Base-by-base conservation (phyloP, 306 rosid genomes). In the Hippophae tibetana region DNA sequence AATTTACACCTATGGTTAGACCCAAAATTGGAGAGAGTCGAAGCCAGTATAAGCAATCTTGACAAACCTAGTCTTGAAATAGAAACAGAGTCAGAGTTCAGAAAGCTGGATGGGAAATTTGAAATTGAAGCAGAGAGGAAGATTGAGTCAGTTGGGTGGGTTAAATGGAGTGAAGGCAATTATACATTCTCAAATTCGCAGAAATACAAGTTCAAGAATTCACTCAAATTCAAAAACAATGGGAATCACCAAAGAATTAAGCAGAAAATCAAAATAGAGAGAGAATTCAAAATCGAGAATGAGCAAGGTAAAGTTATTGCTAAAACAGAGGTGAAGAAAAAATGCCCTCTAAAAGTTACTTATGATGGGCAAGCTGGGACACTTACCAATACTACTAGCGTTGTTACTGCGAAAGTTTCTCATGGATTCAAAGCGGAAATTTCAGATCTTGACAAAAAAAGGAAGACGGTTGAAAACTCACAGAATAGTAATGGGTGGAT, bases 1-100 rank as follows among this genome's bases (percentile, higher is more conserved):
- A 89, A 89, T 76, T 57, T 89, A 53, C 97, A 89, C 68, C 74
- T 89, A n/a, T 89, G 97, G 97, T 52, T 89, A 56, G 97, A 89
- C 61, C 78, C 48, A 7, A 52, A 69, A 6, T 70, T 85, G 0
- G 0, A 54, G 0, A 42, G 67, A 7, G 89, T 83, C 47, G 73
- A 69, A 2, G 90, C 90, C 0, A 63, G 60, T 1, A 48, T 64
- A 23, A 0, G 7, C 11, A 47, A 42, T 3, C 69, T 31, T 31
- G 38, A 38, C 8, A 50, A 13, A 12, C 95, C 97, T 1, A 73
- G 49, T 31, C 12, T 82, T 5, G 18, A 44, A 6, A 45, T 85
- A 6, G 78, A 85, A 42, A 71, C 73, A 3, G 56, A 6, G 8
- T 78, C 74, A 6, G 74, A 68, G 58, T 80, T 89, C 41, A 26